Evolutionary conservation across 495 filamentous ascomycete genomes (phyloP).

Genomic region (Penicillium nucicola): DNA sequence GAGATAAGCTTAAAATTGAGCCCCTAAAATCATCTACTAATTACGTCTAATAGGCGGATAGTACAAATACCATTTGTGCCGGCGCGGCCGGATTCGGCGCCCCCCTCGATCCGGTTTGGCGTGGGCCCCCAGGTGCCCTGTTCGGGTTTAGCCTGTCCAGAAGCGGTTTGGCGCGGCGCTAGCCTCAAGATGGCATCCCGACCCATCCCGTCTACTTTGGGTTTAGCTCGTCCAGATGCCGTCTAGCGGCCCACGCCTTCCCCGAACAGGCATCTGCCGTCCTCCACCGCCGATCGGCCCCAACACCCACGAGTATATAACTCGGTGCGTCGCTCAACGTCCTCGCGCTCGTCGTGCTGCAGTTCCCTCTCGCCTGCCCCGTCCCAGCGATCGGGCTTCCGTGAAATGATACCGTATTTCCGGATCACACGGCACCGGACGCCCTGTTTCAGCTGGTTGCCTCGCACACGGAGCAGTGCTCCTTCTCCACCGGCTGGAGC

Average conservation of each 20-base stretch:
- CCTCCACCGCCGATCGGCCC: not conserved
- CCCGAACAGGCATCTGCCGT: not conserved
- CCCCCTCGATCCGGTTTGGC: conserved; percentile 7
- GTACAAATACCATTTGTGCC: conserved; percentile 13
- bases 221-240: not conserved
- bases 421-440: conserved; percentile 6
- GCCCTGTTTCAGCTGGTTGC: conserved; percentile 6
- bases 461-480: not conserved
- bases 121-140: not conserved
- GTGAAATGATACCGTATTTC: conserved; percentile 13
- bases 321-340: conserved; percentile 13
- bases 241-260: conserved; percentile 5
- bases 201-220: not conserved
- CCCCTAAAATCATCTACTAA: too few relatives aligned
- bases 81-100: conserved; percentile 13
- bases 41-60: too few relatives aligned
- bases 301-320: conserved; percentile 9
- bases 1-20: too few relatives aligned
- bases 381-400: not conserved
- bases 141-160: conserved; percentile 1
- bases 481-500: conserved; percentile 2
- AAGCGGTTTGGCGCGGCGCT: conserved; percentile 3
- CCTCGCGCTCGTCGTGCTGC: not conserved
- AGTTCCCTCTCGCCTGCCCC: conserved; percentile 6
- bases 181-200: conserved; percentile 1